Evolutionary conservation across 164 flowering plant species (phyloP).

Genomic region (Umbilicus rupestris): DNA sequence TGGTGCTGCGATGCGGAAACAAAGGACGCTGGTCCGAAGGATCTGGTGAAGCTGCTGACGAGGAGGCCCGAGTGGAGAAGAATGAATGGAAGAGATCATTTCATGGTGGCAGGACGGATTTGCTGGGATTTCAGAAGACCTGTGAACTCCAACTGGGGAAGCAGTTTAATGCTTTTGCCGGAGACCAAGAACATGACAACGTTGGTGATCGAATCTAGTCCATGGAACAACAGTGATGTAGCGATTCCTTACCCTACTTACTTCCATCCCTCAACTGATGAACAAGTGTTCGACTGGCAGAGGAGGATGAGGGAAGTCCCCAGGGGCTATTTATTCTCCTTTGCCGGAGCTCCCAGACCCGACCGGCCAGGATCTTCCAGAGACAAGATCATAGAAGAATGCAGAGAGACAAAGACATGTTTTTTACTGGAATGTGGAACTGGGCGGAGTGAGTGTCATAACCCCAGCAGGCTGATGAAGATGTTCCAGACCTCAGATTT

Average conservation of each 20-base stretch:
- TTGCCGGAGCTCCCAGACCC: slow-evolving; percentile 58
- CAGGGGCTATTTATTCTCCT: slow-evolving; percentile 35
- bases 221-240: slow-evolving; percentile 42
- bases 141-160: slow-evolving; percentile 54
- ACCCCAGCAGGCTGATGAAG: slow-evolving; percentile 39
- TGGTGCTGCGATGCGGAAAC: slow-evolving; percentile 26
- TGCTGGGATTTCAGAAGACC: slow-evolving; percentile 59
- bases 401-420: slow-evolving; percentile 27
- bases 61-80: slow-evolving; percentile 47
- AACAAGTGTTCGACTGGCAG: slow-evolving; percentile 48
- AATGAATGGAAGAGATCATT: slow-evolving; percentile 60
- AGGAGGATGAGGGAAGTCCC: slow-evolving; percentile 32
- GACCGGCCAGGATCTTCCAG: slow-evolving; percentile 28
- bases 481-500: slow-evolving; percentile 48
- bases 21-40: slow-evolving; percentile 31
- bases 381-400: slow-evolving; percentile 41
- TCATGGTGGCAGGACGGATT: slow-evolving; percentile 58
- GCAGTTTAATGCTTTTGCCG: slow-evolving; percentile 38
- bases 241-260: slow-evolving; percentile 74
- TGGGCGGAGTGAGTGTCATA: slow-evolving; percentile 28
- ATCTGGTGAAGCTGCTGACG: slow-evolving; percentile 37
- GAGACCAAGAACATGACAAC: slow-evolving; percentile 46
- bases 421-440: slow-evolving; percentile 35
- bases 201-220: slow-evolving; percentile 47
- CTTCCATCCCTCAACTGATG: slow-evolving; percentile 61